phyloP scores from a whole-genome alignment of 2,329 filamentous ascomycete genomes.

The Aureobasidium sp. region DNA sequence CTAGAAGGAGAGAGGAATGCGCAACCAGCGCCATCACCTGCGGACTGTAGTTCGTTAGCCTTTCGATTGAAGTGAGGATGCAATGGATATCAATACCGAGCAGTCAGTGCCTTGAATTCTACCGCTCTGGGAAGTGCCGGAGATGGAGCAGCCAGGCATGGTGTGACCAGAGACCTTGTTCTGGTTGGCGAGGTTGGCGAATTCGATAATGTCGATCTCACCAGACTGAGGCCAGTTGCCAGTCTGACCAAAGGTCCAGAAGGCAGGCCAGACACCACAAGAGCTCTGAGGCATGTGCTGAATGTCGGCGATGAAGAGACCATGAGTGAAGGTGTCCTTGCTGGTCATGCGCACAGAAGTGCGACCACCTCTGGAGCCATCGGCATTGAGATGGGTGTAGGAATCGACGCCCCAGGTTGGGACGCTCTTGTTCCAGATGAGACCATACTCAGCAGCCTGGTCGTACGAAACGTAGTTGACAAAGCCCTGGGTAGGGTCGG shows the following conservation, averaged over 20 bases:
- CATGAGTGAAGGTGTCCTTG: slow-evolving; percentile 38
- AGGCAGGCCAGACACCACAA: slow-evolving; percentile 44
- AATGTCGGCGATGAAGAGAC: slow-evolving; percentile 43
- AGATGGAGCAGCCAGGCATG: slow-evolving; percentile 32
- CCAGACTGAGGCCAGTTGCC: slow-evolving; percentile 34
- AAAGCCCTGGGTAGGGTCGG: slow-evolving; percentile 68
- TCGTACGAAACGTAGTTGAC: slow-evolving; percentile 59
- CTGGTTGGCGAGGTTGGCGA: slow-evolving; percentile 37
- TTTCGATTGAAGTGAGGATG: not conserved
- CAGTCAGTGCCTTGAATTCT: slow-evolving; percentile 42
- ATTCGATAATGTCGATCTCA: slow-evolving; percentile 44
- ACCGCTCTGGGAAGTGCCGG: slow-evolving; percentile 33
- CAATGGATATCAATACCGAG: slow-evolving; percentile 31
- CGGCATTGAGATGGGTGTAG: slow-evolving; percentile 13
- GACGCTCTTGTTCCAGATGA: slow-evolving; percentile 19
- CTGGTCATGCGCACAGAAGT: slow-evolving; percentile 40
- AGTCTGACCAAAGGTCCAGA: slow-evolving; percentile 28
- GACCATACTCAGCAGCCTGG: slow-evolving; percentile 38
- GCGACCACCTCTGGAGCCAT: slow-evolving; percentile 23
- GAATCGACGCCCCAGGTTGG: slow-evolving; percentile 19
- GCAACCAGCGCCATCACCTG: slow-evolving; percentile 25
- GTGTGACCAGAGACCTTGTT: slow-evolving; percentile 24
- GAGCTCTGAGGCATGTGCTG: slow-evolving; percentile 43
- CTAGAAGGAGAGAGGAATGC: slow-evolving; percentile 44
- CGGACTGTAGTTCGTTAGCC: slow-evolving; percentile 34